A percentile compares a stretch with the other conserved stretches of the same genome.
Evolutionary conservation across 495 filamentous ascomycete species (phyloP).

Genomic region (Tuber indicum): DNA sequence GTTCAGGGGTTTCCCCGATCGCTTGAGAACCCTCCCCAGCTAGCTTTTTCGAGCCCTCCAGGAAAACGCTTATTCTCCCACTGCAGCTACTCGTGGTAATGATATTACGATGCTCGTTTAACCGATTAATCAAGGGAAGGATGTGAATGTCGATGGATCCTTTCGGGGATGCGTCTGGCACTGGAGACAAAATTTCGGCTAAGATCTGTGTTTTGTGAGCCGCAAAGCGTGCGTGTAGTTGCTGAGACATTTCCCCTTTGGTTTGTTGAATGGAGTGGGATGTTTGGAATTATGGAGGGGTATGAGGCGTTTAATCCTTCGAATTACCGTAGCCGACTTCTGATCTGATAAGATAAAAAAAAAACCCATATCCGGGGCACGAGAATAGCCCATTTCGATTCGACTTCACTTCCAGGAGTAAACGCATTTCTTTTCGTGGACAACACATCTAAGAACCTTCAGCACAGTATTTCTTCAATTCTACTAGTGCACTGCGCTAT

Average conservation of each 20-base stretch:
- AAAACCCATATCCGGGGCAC: not conserved
- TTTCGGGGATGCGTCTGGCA: slow-evolving; percentile 59
- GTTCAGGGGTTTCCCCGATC: not conserved
- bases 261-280: not conserved
- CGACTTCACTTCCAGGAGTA: slow-evolving; percentile 33
- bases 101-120: slow-evolving; percentile 62
- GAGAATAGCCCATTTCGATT: not conserved
- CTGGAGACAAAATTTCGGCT: slow-evolving; percentile 20
- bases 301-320: not conserved
- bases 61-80: slow-evolving; percentile 74
- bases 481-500: not conserved
- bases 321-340: not conserved
- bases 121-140: slow-evolving; percentile 62
- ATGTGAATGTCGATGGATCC: slow-evolving; percentile 74
- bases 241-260: slow-evolving; percentile 16
- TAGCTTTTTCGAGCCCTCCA: slow-evolving; percentile 62
- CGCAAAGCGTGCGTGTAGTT: slow-evolving; percentile 16
- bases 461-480: not conserved
- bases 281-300: not conserved
- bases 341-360: slow-evolving; percentile 22
- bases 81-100: slow-evolving; percentile 91
- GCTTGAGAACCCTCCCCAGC: slow-evolving; percentile 11
- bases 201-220: slow-evolving; percentile 29
- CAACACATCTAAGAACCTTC: not conserved
- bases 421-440: not conserved